phyloP scores from a whole-genome alignment of 768 basidiomycete species.

The Kondoa subrosea region DNA sequence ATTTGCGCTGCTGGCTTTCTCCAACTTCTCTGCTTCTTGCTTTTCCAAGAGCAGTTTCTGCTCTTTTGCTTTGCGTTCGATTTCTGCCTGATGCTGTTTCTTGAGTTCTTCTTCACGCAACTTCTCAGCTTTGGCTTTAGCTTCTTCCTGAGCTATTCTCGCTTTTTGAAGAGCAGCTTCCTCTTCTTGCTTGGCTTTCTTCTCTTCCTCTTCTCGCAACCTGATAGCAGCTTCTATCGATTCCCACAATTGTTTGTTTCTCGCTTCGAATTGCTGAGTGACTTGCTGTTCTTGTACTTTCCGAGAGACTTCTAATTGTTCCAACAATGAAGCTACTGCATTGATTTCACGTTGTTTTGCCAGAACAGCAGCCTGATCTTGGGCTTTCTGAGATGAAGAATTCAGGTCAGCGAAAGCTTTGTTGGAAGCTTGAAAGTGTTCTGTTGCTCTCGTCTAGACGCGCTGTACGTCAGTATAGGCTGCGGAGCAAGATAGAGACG shows the following conservation, averaged over 20 bases:
- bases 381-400: background rate
- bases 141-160: conserved; percentile 16
- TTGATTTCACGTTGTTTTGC: conserved; percentile 48
- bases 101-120: conserved; percentile 6
- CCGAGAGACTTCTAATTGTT: background rate
- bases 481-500: background rate
- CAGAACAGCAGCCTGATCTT: conserved; percentile 10
- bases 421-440: conserved; percentile 10
- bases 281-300: conserved; percentile 9
- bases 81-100: conserved; percentile 13
- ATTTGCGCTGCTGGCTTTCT: conserved; percentile 16
- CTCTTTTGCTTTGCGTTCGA: conserved; percentile 10
- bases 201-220: conserved; percentile 30
- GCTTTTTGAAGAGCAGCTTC: conserved; percentile 46
- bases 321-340: conserved; percentile 38
- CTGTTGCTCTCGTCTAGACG: background rate
- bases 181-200: conserved; percentile 49
- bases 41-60: conserved; percentile 15
- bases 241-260: conserved; percentile 21
- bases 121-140: conserved; percentile 12
- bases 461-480: background rate
- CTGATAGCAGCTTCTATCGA: conserved; percentile 19
- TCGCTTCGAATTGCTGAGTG: conserved; percentile 17
- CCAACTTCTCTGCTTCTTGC: conserved; percentile 19
- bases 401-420: conserved; percentile 10